Evolutionary conservation across 2,329 filamentous ascomycete genomes (phyloP).

Genomic region (Apiospora kogelbergensis): DNA sequence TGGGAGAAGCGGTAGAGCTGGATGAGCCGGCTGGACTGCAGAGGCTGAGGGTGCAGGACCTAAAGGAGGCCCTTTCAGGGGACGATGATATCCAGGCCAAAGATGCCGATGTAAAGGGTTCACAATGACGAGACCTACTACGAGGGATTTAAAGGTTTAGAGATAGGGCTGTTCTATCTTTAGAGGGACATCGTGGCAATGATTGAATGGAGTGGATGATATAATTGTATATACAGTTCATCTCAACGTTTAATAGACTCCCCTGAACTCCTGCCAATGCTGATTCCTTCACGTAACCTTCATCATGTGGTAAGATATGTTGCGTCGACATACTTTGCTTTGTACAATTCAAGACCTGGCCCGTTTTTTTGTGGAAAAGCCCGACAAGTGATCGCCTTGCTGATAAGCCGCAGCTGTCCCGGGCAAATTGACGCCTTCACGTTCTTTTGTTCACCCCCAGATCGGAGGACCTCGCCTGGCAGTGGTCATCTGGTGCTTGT

Average conservation of each 20-base stretch:
- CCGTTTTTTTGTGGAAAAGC: neutral
- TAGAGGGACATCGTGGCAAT: neutral
- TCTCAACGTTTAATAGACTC: neutral
- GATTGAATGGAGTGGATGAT: neutral
- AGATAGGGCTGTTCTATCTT: neutral
- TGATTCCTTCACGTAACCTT: neutral
- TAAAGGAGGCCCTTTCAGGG: conserved; percentile 23
- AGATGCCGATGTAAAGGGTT: neutral
- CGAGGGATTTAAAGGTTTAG: no score
- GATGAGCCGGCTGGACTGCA: conserved; percentile 44
- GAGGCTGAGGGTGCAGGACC: conserved; percentile 30
- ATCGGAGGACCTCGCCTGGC: no score
- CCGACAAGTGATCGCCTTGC: neutral
- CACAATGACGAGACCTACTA: neutral
- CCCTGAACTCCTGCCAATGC: neutral
- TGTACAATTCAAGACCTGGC: neutral
- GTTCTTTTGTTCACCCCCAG: no score
- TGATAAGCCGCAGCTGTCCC: neutral
- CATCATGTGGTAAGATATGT: neutral
- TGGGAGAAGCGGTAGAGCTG: conserved; percentile 41
- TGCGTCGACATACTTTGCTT: neutral
- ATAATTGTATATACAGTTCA: neutral
- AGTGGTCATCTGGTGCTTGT: no score
- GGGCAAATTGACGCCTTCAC: neutral
- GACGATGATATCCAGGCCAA: neutral